Conservation (phyloP, 768 basidiomycete species). For the Russula abietina region DNA sequence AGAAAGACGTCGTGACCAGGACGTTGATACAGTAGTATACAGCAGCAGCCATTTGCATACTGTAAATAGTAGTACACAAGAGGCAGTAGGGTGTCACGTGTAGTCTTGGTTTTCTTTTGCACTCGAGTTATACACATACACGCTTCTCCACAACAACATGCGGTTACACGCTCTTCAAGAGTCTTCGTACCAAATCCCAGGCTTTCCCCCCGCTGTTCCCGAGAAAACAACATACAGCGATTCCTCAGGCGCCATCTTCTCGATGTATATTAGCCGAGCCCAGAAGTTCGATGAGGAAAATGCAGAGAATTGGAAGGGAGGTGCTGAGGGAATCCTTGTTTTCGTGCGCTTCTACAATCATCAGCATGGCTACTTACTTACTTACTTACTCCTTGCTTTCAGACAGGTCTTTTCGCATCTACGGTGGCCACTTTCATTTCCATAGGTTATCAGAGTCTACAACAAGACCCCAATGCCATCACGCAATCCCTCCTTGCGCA, state of each 20-base stretch:
- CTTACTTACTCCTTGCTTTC: background rate
- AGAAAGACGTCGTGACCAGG: slow-evolving; percentile 17
- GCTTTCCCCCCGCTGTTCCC: background rate
- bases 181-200: background rate
- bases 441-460: background rate
- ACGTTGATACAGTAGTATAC: too few relatives aligned
- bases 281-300: background rate
- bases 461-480: background rate
- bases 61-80: too few relatives aligned
- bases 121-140: background rate
- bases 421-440: background rate
- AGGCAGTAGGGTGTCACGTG: too few relatives aligned
- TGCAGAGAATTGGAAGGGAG: background rate
- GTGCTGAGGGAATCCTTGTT: background rate
- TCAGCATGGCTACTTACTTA: background rate
- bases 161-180: background rate
- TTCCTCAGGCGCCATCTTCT: background rate
- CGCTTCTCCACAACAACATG: background rate
- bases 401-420: background rate
- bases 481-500: background rate
- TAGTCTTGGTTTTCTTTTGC: too few relatives aligned
- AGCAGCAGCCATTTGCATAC: too few relatives aligned
- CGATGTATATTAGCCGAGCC: background rate
- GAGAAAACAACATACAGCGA: background rate
- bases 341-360: background rate